Evolutionary conservation across 2,329 filamentous ascomycete species (phyloP), one percentile per base, ranked within the genome.

Genomic region (Thyridium curvatum): DNA sequence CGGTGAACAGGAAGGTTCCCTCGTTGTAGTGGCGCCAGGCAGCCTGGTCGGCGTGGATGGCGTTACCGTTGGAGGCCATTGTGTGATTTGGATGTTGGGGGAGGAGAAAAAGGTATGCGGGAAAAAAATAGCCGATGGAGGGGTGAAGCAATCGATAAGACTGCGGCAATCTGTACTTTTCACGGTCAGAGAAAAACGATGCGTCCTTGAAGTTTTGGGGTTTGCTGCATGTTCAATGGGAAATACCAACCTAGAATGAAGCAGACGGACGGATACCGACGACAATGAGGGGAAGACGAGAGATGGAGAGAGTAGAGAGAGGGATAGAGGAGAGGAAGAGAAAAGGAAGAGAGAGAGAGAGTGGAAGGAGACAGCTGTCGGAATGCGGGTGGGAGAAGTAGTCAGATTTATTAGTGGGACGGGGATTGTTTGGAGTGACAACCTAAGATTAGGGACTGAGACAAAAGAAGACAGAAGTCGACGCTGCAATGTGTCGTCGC

Each of bases 1-100:
- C 78, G 58, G 86, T 93, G 78, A 91, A 91, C 52, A 91, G 79
- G 73, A 91, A 91, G 54, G 79, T 86, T 49, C 82, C 83, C 61
- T 73, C 63, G 52, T 79, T 77, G 62, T 73, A 67, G 62, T 71
- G 69, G 55, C 59, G 62, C 60, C 61, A 64, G 40, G 51, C 46
- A 47, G 54, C 45, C 37, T 52, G 51, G 32, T 52, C 46, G 31
- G 39, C 33, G 29, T 46, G 17, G 35, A 53, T 54, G 52, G 54
- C 55, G 44, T 55, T 49, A 42, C 59, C 56, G 47, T 58, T 63
- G 45, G 59, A 50, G 56, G 55, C 61, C 66, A 58, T 66, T 59
- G 52, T 54, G 14, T 32, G 32, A 21, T n/a, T 6, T 30, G n/a
- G n/a, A n/a, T 8, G 10, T 26, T 14, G 4, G 30, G 21, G 15